A percentile compares a stretch with the other conserved stretches of the same genome.
Conservation (phyloP, 208 protist genomes). For the Naegleria fowleri region DNA sequence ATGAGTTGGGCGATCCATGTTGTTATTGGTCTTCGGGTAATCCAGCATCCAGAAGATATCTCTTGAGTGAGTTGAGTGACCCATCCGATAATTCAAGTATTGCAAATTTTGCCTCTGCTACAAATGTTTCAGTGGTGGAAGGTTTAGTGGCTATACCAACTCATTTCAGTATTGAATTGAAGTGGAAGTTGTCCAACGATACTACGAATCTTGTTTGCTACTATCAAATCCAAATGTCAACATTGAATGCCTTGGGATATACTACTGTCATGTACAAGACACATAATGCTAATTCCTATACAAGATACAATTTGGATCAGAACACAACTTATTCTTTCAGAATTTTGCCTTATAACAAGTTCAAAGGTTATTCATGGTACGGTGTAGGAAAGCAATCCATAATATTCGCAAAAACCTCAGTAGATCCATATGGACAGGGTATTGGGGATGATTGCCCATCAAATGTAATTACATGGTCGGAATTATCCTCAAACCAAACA, state of each 20-base stretch:
- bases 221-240: not conserved
- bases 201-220: not conserved
- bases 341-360: not conserved
- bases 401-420: not conserved
- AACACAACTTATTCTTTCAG: not conserved
- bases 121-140: not conserved
- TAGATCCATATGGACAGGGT: not conserved
- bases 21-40: not conserved
- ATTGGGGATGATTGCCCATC: not conserved
- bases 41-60: not conserved
- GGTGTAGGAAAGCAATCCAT: not conserved
- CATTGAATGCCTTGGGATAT: not conserved
- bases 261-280: not conserved
- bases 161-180: not conserved
- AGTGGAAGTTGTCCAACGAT: not conserved
- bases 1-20: conserved; percentile 10
- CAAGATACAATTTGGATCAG: not conserved
- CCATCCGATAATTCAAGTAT: not conserved
- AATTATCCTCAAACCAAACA: not conserved
- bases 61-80: not conserved
- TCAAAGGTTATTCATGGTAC: not conserved
- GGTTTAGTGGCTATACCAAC: not conserved
- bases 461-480: not conserved
- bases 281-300: not conserved
- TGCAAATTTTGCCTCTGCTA: not conserved